Evolutionary conservation across 208 protist genomes (phyloP), one percentile per base, ranked within the genome.

Genomic region (Leishmania major): DNA sequence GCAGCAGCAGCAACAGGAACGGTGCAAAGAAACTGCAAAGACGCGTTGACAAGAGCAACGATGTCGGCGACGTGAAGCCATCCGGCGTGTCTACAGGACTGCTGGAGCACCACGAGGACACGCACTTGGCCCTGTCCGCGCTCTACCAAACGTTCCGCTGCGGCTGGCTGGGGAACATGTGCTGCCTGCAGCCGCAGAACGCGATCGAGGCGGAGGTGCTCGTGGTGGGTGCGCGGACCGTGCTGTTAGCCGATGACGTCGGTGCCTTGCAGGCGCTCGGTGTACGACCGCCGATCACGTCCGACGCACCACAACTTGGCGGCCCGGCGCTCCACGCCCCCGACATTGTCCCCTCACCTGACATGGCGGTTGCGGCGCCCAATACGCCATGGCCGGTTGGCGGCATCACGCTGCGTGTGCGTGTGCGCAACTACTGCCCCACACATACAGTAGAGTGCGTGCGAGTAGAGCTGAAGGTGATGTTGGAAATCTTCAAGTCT

Each of bases 131-230:
- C 8, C 82, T 92, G 22, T 92, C 88, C 17, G 89, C 88, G 8
- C 86, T 86, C 60, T 92, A 86, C 72, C 90, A 93, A 78, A 83
- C 89, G 6, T 93, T 93, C 67, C 57, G 71, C 53, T 90, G 87
- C 70, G 80, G 79, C 37, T 88, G 62, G 57, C 77, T 90, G 77
- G 84, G 84, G 59, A 93, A 92, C 79, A 69, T 93, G 64, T 93
- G 88, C 84, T 91, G 90, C 74, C 77, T 93, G 40, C 76, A 84
- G 67, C n/a, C 57, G 28, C 25, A 76, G 49, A 87, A 87, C 45
- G 79, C 79, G 22, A 83, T 93, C 37, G 90, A 93, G 77, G 90
- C 89, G 31, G 90, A 93, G 87, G 88, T 93, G 69, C 81, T 89
- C 59, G 78, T 93, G 49, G 82, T 86, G 45, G 81, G 90, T 66